Conservation (phyloP, 257 asterid species). For the Penstemon davidsonii region DNA sequence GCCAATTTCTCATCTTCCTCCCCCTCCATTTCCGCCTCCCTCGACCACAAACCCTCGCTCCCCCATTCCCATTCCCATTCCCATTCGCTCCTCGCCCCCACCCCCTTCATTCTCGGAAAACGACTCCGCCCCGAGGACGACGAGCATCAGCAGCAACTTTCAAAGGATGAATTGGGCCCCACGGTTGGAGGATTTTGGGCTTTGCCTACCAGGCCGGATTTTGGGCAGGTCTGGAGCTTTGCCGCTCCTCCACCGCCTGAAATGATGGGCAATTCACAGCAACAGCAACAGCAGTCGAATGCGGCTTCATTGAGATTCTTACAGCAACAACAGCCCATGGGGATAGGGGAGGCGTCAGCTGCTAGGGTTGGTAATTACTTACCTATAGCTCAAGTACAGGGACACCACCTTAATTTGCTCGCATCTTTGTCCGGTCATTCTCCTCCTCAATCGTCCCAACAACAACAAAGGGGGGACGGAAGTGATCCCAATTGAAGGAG, state of each 20-base stretch:
- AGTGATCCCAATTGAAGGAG: conserved; percentile 56
- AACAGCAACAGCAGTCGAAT: too few relatives aligned
- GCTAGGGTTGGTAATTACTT: conserved; percentile 91
- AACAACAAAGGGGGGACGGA: conserved; percentile 64
- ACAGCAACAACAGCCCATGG: conserved; percentile 64
- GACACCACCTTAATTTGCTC: conserved; percentile 85
- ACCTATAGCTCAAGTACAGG: conserved; percentile 85
- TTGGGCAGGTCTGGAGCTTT: conserved; percentile 92
- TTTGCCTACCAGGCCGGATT: conserved; percentile 72
- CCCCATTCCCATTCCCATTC: conserved; percentile 38
- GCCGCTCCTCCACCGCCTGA: conserved; percentile 67
- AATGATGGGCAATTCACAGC: conserved; percentile 46
- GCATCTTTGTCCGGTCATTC: conserved; percentile 84
- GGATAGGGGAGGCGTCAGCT: conserved; percentile 89
- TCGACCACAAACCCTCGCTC: conserved; percentile 61
- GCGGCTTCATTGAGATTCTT: conserved; percentile 45
- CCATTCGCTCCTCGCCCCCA: conserved; percentile 54
- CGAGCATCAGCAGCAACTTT: conserved; percentile 42
- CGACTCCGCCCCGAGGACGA: conserved; percentile 71
- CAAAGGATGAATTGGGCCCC: conserved; percentile 66
- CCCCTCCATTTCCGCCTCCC: conserved; percentile 44
- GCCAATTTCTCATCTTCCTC: conserved; percentile 71
- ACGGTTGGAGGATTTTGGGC: conserved; percentile 85
- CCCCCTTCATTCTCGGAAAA: conserved; percentile 86
- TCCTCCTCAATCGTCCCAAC: conserved; percentile 59